Conservation (phyloP, 2,329 filamentous ascomycete species). For the Anthostomella pinea region DNA sequence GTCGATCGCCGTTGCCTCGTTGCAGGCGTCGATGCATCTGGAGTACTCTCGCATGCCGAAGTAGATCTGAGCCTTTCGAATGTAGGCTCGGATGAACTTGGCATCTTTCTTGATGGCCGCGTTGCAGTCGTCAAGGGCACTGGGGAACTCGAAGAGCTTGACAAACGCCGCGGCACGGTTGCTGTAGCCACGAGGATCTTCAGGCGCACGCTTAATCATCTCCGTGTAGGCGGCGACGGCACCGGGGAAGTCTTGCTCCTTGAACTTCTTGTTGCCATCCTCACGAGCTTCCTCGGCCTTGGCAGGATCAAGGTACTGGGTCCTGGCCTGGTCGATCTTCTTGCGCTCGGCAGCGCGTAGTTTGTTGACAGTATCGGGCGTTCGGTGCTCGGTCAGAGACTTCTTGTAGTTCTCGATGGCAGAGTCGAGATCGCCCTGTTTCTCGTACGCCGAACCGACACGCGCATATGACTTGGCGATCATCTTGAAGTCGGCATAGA, state of each 20-base stretch:
- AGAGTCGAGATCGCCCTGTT: constrained; percentile 71
- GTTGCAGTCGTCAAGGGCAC: constrained; percentile 89
- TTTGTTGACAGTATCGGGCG: constrained; percentile 89
- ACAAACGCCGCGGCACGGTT: constrained; percentile 96
- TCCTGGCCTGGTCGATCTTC: constrained; percentile 71
- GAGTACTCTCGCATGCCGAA: constrained; percentile 98
- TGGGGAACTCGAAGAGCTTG: constrained; percentile 94
- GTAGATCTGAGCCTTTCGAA: constrained; percentile 92
- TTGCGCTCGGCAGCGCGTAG: constrained; percentile 86
- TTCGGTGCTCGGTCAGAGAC: constrained; percentile 94
- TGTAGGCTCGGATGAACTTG: constrained; percentile 91
- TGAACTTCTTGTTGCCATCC: constrained; percentile 95
- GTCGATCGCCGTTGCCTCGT: constrained; percentile 76
- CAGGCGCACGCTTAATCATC: constrained; percentile 93
- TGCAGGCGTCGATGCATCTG: constrained; percentile 86
- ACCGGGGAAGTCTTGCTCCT: constrained; percentile 90
- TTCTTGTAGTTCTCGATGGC: constrained; percentile 90
- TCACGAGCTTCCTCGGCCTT: constrained; percentile 96
- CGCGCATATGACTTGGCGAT: constrained; percentile 98
- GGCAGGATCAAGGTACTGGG: constrained; percentile 81
- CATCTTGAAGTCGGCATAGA: constrained; percentile 95
- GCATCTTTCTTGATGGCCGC: constrained; percentile 85
- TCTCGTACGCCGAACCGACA: constrained; percentile 93
- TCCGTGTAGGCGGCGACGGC: constrained; percentile 92
- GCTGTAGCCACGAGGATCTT: constrained; percentile 91